phyloP scores from a whole-genome alignment of 129 eudicot genomes.

The Pseudognaphalium luteoalbum region DNA sequence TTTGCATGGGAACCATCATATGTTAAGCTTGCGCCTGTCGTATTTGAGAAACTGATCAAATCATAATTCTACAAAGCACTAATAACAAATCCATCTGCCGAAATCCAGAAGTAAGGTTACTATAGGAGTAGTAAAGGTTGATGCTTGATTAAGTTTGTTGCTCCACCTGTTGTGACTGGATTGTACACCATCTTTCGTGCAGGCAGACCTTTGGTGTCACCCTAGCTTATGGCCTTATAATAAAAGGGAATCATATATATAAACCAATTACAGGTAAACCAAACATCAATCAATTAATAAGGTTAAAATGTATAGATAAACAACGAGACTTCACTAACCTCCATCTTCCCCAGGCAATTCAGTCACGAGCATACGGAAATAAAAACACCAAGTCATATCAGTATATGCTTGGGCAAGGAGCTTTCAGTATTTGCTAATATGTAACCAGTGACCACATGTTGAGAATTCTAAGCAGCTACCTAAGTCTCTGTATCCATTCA shows the following conservation, averaged over 20 bases:
- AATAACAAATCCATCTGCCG: slow-evolving; percentile 32
- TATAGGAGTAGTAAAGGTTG: too few species aligned
- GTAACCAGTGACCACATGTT: background rate
- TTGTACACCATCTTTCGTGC: slow-evolving; percentile 53
- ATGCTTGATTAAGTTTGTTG: background rate
- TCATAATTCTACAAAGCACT: slow-evolving; percentile 11
- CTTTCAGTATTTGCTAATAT: background rate
- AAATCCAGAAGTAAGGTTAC: background rate
- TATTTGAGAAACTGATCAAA: slow-evolving; percentile 7
- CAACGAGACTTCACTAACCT: slow-evolving; percentile 46
- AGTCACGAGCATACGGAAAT: slow-evolving; percentile 25
- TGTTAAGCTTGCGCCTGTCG: slow-evolving; percentile 46
- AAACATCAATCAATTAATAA: slow-evolving; percentile 3
- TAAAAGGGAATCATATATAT: slow-evolving; percentile 1
- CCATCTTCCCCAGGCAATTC: slow-evolving; percentile 50
- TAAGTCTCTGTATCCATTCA: slow-evolving; percentile 57
- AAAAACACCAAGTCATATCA: slow-evolving; percentile 23
- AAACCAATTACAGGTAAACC: background rate
- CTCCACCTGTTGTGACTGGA: slow-evolving; percentile 51
- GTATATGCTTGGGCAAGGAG: slow-evolving; percentile 3
- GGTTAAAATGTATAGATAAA: slow-evolving; percentile 8
- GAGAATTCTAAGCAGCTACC: slow-evolving; percentile 37
- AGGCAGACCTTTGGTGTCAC: slow-evolving; percentile 67
- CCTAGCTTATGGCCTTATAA: slow-evolving; percentile 38
- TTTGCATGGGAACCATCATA: slow-evolving; percentile 18